Evolutionary conservation across 768 basidiomycete species (phyloP).

Genomic region (Tricholoma bakamatsutake): DNA sequence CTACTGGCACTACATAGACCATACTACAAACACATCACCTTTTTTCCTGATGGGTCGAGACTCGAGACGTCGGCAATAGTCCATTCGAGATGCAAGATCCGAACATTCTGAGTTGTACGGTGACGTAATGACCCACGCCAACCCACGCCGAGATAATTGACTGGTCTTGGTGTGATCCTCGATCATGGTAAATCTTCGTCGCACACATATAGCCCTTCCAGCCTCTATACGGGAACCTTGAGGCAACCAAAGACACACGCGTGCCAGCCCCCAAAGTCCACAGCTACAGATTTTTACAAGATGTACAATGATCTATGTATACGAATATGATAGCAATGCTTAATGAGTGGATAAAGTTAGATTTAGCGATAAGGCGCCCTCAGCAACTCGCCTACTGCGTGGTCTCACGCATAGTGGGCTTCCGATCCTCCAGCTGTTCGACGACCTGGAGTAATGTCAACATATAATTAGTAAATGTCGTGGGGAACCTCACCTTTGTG

Average conservation of each 20-base stretch:
- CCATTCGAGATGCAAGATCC: too few species aligned
- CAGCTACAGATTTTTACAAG: background rate
- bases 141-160: too few species aligned
- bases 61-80: too few species aligned
- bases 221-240: too few species aligned
- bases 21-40: too few species aligned
- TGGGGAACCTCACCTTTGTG: slow-evolving; percentile 1
- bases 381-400: background rate
- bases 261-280: background rate
- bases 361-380: background rate
- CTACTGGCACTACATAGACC: too few species aligned
- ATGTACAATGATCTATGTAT: background rate
- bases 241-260: background rate
- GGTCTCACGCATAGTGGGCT: background rate
- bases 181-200: background rate
- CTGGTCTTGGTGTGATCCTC: too few species aligned
- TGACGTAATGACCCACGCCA: too few species aligned
- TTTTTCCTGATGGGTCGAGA: too few species aligned
- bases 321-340: background rate
- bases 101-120: too few species aligned
- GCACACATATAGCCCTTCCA: too few species aligned
- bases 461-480: background rate
- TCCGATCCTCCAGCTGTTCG: slow-evolving; percentile 3
- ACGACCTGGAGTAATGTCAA: slow-evolving; percentile 3
- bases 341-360: background rate